A percentile compares a stretch with the other conserved stretches of the same genome.
These are phyloP conservation scores for Phaffia australis DNA, from an alignment of 768 basidiomycete genomes.

Conservation along the genomic window DNA sequence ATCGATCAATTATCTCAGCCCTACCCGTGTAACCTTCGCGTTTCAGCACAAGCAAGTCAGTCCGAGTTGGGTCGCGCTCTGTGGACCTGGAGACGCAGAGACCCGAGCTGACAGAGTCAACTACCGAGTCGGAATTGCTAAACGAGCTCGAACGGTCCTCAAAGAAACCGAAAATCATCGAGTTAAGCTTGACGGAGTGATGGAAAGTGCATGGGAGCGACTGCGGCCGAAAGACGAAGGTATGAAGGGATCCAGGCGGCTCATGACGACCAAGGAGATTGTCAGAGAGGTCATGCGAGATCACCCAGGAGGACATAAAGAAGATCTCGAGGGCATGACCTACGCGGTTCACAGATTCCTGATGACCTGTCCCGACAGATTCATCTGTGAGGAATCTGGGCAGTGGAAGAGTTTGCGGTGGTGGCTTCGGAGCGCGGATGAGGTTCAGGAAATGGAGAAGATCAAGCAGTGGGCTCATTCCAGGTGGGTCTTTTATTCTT, in stretches of 20 bases:
- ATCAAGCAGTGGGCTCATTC: constrained; percentile 32
- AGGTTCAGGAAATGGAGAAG: constrained; percentile 8
- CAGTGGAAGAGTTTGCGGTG: constrained; percentile 5
- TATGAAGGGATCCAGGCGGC: background rate
- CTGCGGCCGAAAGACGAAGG: constrained; percentile 1
- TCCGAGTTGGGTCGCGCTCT: background rate
- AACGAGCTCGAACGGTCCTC: constrained; percentile 26
- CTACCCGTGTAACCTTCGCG: background rate
- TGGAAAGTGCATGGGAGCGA: constrained; percentile 16
- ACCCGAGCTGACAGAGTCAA: constrained; percentile 28
- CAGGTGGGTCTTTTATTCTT: constrained; percentile 29
- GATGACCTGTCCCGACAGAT: constrained; percentile 33
- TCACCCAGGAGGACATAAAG: background rate
- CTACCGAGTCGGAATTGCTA: background rate
- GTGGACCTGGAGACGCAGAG: constrained; percentile 28
- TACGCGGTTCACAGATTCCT: constrained; percentile 33
- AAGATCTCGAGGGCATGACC: constrained; percentile 14
- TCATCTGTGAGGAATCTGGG: constrained; percentile 22
- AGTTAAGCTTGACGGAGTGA: background rate
- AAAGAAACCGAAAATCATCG: constrained; percentile 36
- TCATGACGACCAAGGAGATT: background rate
- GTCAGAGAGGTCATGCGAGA: constrained; percentile 43
- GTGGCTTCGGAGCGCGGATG: constrained; percentile 9
- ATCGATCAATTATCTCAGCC: constrained; percentile 5
- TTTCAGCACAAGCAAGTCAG: background rate